phyloP scores from a whole-genome alignment of 257 asterid genomes.

The Anisodus tanguticus region DNA sequence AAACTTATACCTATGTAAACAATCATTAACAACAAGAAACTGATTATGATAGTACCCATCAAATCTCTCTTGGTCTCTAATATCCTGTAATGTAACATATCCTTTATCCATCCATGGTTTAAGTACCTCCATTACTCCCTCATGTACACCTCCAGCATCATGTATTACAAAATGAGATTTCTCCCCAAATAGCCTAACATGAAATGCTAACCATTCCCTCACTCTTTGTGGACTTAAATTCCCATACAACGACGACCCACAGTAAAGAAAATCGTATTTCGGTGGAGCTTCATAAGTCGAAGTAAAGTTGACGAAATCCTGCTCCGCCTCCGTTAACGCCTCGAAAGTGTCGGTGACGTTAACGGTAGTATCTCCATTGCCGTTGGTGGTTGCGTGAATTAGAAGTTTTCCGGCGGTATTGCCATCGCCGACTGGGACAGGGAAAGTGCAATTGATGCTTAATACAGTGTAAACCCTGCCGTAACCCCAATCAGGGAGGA shows the following conservation, averaged over 20 bases:
- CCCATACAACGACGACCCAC: slow-evolving; percentile 82
- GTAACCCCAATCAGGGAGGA: slow-evolving; percentile 78
- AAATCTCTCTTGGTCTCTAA: slow-evolving; percentile 75
- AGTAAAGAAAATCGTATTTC: slow-evolving; percentile 61
- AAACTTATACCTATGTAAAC: slow-evolving; percentile 65
- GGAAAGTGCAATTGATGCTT: slow-evolving; percentile 73
- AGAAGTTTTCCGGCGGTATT: slow-evolving; percentile 56
- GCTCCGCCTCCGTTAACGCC: slow-evolving; percentile 48
- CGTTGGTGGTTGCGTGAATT: slow-evolving; percentile 58
- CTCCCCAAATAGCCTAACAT: slow-evolving; percentile 58
- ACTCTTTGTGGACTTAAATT: slow-evolving; percentile 70
- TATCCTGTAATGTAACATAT: slow-evolving; percentile 70
- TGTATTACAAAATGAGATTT: slow-evolving; percentile 80
- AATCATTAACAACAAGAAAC: slow-evolving; percentile 75
- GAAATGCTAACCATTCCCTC: slow-evolving; percentile 82
- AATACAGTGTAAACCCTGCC: slow-evolving; percentile 84
- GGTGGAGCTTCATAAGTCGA: slow-evolving; percentile 40
- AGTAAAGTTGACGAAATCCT: slow-evolving; percentile 41
- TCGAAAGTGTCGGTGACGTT: slow-evolving; percentile 55
- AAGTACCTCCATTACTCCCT: slow-evolving; percentile 61
- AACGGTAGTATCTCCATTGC: slow-evolving; percentile 39
- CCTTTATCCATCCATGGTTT: slow-evolving; percentile 87
- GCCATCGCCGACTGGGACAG: slow-evolving; percentile 32
- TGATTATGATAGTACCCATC: slow-evolving; percentile 89
- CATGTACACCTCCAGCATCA: slow-evolving; percentile 85